These are phyloP conservation scores for Kluyveromyces marxianus DNA, from an alignment of 1,139 yeast genomes.

Conservation along the genomic window DNA sequence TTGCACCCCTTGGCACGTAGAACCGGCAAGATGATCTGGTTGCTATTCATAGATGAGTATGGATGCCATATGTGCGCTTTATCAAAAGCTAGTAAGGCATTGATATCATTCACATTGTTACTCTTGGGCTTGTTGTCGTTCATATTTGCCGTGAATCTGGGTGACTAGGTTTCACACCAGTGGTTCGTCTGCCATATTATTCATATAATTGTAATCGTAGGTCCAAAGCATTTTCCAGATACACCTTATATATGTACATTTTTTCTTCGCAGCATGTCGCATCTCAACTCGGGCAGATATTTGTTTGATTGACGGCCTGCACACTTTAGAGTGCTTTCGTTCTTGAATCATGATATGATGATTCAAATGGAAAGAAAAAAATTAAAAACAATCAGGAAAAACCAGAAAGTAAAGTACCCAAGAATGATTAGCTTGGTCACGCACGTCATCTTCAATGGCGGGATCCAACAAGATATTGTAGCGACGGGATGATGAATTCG, in stretches of 20 bases:
- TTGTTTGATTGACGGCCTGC: neutral
- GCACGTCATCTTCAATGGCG: neutral
- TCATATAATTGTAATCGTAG: neutral
- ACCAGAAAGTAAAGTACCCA: neutral
- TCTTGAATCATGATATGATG: neutral
- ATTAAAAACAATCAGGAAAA: too few relatives aligned
- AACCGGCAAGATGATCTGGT: constrained; percentile 28
- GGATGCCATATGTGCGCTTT: constrained; percentile 32
- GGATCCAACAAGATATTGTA: neutral
- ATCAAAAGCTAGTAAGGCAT: constrained; percentile 20
- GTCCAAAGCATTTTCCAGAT: neutral
- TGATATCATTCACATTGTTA: neutral
- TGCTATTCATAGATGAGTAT: constrained; percentile 27
- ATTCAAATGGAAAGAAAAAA: neutral
- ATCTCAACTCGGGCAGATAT: too few relatives aligned
- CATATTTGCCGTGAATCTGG: neutral
- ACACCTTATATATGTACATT: neutral
- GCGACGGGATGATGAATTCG: neutral
- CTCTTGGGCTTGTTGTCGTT: neutral
- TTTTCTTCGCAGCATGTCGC: neutral
- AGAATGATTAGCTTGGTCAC: neutral
- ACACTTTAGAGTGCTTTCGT: neutral
- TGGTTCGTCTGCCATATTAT: neutral
- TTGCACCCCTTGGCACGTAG: constrained; percentile 24
- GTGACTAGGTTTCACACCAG: neutral